These are phyloP conservation scores for Collybia mongolica DNA, from an alignment of 768 basidiomycete genomes.

Conservation along the genomic window DNA sequence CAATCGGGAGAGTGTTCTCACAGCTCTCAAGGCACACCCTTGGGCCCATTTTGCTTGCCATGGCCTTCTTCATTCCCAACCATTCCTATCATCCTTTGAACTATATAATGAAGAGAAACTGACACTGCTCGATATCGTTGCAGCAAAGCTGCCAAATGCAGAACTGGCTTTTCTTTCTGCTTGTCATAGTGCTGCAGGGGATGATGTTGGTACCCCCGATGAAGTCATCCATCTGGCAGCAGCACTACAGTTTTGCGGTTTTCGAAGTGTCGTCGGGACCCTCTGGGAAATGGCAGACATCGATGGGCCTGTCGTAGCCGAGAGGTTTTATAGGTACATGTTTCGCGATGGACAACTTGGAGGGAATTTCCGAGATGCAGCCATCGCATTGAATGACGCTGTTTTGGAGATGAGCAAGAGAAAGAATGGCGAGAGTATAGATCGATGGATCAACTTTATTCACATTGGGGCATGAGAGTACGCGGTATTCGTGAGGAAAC, in stretches of 20 bases:
- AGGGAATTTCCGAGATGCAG: too few species aligned
- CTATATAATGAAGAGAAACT: background rate
- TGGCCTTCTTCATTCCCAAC: background rate
- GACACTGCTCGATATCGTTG: constrained; percentile 3
- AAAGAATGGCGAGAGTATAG: too few species aligned
- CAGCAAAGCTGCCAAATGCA: constrained; percentile 4
- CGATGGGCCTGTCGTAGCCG: background rate
- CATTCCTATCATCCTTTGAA: constrained; percentile 7
- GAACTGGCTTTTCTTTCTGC: constrained; percentile 12
- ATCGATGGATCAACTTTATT: too few species aligned
- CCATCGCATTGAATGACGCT: too few species aligned
- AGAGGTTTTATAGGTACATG: background rate
- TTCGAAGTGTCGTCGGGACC: constrained; percentile 29
- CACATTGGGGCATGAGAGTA: too few species aligned
- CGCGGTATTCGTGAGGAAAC: too few species aligned
- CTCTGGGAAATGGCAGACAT: constrained; percentile 9
- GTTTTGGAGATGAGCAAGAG: too few species aligned
- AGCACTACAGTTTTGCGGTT: constrained; percentile 32
- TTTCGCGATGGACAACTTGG: background rate
- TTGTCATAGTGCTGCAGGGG: constrained; percentile 17
- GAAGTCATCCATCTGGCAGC: constrained; percentile 32
- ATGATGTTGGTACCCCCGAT: constrained; percentile 20
- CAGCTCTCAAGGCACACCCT: background rate
- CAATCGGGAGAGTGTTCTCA: background rate
- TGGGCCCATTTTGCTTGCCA: constrained; percentile 11